Evolutionary conservation across 208 protist genomes (phyloP).

Genomic region (Leishmania major): DNA sequence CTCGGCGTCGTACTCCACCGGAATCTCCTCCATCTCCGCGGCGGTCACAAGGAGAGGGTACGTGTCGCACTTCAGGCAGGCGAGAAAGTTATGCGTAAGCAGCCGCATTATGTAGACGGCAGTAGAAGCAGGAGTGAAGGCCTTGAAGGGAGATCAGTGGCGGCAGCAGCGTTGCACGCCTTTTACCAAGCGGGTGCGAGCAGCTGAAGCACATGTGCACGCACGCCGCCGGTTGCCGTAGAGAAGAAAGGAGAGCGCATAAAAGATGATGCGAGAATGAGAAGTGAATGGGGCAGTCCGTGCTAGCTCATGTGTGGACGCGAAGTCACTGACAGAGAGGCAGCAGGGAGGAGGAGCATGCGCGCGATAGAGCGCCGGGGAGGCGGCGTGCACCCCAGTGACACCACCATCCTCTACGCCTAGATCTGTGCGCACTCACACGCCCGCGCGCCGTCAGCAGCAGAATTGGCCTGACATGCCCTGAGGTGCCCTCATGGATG

Average conservation of each 20-base stretch:
- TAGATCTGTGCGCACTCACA: not conserved
- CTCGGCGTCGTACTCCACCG: slow-evolving; percentile 70
- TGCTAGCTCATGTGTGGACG: not conserved
- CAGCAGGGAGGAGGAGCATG: not conserved
- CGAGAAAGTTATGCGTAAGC: slow-evolving; percentile 89
- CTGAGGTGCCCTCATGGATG: not conserved
- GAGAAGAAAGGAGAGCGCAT: not conserved
- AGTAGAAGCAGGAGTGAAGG: not conserved
- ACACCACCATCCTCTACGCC: not conserved
- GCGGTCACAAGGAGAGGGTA: slow-evolving; percentile 67
- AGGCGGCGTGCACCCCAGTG: not conserved
- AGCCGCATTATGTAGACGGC: slow-evolving; percentile 56
- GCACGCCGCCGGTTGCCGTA: not conserved
- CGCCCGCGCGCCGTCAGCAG: not conserved
- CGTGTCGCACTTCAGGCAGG: slow-evolving; percentile 80
- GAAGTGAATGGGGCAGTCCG: not conserved
- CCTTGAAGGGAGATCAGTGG: no score
- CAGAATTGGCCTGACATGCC: not conserved
- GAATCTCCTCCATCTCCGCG: slow-evolving; percentile 50
- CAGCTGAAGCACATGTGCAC: not conserved
- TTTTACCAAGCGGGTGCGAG: not conserved
- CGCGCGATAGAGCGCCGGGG: not conserved
- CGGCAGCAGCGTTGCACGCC: not conserved
- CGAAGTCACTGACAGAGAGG: not conserved
- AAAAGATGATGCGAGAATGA: not conserved